Conservation (phyloP, 1,139 yeast species). For the Lodderomyces oxycetoniae region DNA sequence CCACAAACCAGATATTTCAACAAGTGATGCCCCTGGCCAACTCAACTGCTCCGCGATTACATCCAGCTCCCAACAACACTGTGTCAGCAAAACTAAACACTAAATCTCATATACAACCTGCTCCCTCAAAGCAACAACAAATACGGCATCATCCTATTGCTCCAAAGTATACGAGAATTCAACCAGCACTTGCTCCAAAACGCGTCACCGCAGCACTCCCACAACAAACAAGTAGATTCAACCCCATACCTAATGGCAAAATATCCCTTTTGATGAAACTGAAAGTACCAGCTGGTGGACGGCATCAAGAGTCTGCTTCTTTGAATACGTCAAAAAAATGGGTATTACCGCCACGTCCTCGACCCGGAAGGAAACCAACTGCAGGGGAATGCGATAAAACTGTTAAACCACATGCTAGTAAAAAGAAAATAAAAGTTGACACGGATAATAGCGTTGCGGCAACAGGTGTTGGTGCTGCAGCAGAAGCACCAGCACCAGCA, state of each 20-base stretch:
- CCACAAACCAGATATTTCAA: no score
- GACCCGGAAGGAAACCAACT: slow-evolving; percentile 53
- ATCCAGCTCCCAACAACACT: no score
- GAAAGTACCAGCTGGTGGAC: slow-evolving; percentile 5
- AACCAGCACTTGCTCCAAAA: slow-evolving; percentile 42
- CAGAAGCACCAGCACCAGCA: background rate
- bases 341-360: slow-evolving; percentile 63
- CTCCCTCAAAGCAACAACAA: slow-evolving; percentile 4
- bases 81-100: no score
- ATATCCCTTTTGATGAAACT: slow-evolving; percentile 12
- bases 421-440: slow-evolving; percentile 15
- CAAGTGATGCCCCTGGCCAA: no score
- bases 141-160: slow-evolving; percentile 10
- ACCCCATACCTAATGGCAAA: slow-evolving; percentile 15
- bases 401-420: slow-evolving; percentile 3
- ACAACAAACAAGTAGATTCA: slow-evolving; percentile 8
- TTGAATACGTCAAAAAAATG: slow-evolving; percentile 51
- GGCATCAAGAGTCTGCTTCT: slow-evolving; percentile 25
- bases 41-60: no score
- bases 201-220: slow-evolving; percentile 21
- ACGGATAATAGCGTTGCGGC: slow-evolving; percentile 1
- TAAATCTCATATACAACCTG: no score
- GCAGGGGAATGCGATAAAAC: slow-evolving; percentile 12
- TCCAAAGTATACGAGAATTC: slow-evolving; percentile 34
- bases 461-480: background rate